Base-by-base conservation (phyloP, 1,284 basidiomycete species). In the Coniophora puteana region DNA sequence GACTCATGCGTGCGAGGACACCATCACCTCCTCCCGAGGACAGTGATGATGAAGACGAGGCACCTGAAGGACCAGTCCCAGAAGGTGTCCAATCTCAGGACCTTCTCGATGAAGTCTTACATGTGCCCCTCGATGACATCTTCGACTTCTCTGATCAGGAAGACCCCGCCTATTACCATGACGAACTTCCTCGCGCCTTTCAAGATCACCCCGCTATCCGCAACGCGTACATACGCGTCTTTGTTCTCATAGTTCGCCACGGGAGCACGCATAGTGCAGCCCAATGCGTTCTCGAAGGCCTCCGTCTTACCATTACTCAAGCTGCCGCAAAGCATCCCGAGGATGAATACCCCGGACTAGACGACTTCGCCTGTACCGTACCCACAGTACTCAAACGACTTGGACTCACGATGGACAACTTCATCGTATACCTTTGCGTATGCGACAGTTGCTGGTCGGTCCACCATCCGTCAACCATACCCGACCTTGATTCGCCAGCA, bases 161-260 rank as follows among this genome's bases (percentile, higher is more conserved):
- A 11, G n/a, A 32, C 7, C 17, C 10, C 17, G 30, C 17, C 13
- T 5, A 17, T 17, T 32, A 17, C 8, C 20, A 17, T 32, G 30
- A 32, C 7, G 30, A 32, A 16, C 31, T 33, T 21, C 31, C 31
- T 10, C n/a, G n/a, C n/a, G 31, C 31, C 18, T 33, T 33, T 18
- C 22, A 4, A 8, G 31, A 33, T 12, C 31, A 33, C 22, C 16
- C 31, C 18, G 31, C 31, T 33, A 17, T 33, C 22, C 31, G 18
- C 31, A 33, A 33, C n/a, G 31, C 18, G 18, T 33, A 33, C 31
- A 18, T 33, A 21, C 12, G 18, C 8, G 31, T 33, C 18, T 33
- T 33, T 23, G 21, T 52, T 32, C 18, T 23, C 10, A 11, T 22
- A 20, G 34, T 16, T 3, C 28, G 14, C 36, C 27, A 38, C 8